These are phyloP conservation scores for Tephrocybe sp. DNA, from an alignment of 768 basidiomycete species.

Conservation along the genomic window DNA sequence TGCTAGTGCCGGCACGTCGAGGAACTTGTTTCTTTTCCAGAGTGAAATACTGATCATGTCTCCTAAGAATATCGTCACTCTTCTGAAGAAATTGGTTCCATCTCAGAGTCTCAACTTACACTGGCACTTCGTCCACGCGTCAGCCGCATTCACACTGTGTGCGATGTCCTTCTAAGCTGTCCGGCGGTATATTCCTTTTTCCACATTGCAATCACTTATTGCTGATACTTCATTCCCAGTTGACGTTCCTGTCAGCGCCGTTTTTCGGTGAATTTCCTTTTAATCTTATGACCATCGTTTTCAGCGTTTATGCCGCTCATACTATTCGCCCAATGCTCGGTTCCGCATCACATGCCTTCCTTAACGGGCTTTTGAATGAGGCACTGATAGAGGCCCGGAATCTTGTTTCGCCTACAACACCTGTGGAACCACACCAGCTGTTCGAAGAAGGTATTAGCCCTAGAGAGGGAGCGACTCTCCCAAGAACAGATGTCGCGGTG, in stretches of 20 bases:
- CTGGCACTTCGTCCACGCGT: neutral
- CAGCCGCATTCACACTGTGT: neutral
- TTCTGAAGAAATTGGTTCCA: neutral
- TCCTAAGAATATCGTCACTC: neutral
- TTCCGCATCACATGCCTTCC: neutral
- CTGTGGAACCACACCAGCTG: too few relatives aligned
- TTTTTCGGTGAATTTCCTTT: conserved; percentile 26
- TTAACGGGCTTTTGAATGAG: conserved; percentile 12
- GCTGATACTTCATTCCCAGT: conserved; percentile 15
- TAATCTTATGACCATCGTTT: conserved; percentile 30
- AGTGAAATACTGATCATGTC: neutral
- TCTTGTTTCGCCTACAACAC: neutral
- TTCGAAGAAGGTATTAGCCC: too few relatives aligned
- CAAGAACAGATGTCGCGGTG: too few relatives aligned
- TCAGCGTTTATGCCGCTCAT: conserved; percentile 32
- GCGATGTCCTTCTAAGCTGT: conserved; percentile 22
- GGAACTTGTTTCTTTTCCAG: neutral
- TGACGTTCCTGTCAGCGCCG: conserved; percentile 19
- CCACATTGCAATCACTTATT: neutral
- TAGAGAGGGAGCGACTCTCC: too few relatives aligned
- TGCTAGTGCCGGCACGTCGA: conserved; percentile 26
- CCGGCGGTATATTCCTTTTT: conserved; percentile 30
- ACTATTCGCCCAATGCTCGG: neutral
- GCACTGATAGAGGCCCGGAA: conserved; percentile 14
- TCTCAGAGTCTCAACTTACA: neutral